These are phyloP conservation scores for Thalassiosira ordinaria DNA, from an alignment of 352 stramenopile genomes.

Conservation along the genomic window DNA sequence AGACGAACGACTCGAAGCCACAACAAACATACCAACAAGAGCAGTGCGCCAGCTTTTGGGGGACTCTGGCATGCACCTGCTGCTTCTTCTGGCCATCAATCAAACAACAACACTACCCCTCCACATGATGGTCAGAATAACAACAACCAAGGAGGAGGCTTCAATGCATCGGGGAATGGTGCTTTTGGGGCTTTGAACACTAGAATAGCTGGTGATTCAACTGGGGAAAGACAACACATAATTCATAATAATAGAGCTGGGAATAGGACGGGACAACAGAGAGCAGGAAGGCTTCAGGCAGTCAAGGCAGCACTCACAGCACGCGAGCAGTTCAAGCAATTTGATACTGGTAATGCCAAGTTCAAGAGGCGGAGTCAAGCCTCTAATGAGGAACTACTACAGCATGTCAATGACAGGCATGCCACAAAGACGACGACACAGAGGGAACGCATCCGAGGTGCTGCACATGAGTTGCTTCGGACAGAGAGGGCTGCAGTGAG, in stretches of 20 bases:
- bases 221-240: too few species aligned
- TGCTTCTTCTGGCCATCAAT: too few species aligned
- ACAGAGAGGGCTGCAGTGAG: not conserved
- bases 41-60: too few species aligned
- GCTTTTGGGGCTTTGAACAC: not conserved
- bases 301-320: not conserved
- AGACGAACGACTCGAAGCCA: too few species aligned
- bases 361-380: not conserved
- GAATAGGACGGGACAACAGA: not conserved
- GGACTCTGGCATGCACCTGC: too few species aligned
- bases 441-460: not conserved
- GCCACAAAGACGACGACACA: not conserved
- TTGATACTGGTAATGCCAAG: not conserved
- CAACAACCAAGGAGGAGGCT: too few species aligned
- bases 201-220: not conserved
- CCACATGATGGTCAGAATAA: not conserved
- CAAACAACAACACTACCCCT: not conserved
- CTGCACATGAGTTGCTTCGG: not conserved
- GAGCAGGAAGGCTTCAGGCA: not conserved
- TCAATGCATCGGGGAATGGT: too few species aligned
- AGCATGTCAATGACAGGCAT: not conserved
- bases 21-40: too few species aligned
- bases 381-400: not conserved
- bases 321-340: not conserved
- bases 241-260: not conserved